Evolutionary conservation across 1,139 yeast genomes (phyloP), one percentile per base, ranked within the genome.

Genomic region (Blastobotrys apis): DNA sequence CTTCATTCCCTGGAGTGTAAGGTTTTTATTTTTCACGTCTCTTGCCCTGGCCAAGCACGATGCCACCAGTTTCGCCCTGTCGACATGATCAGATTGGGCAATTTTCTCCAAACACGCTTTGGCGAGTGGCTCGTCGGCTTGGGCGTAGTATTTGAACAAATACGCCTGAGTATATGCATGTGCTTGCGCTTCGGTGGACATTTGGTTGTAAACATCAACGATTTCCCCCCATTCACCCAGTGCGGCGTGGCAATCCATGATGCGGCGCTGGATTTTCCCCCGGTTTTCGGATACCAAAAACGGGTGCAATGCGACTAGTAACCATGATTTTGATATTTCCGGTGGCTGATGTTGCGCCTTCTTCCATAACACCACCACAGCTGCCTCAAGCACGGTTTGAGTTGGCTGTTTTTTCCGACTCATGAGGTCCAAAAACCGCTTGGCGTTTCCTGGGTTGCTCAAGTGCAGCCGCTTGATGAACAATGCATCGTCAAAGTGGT

Each of bases 391-490:
- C 8, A 16, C 5, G 9, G 27, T 4, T n/a, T 15, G 25, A 16
- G 15, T n/a, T 16, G 19, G 26, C 27, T 33, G 40, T 15, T 26
- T 10, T 6, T 19, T 17, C 13, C 27, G 40, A 16, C 29, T 13
- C 4, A 35, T 35, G 3, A 21, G 27, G 30, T 35, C 38, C 25
- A 37, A 15, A 26, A 27, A 29, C 12, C 2, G 3, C 15, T 16
- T 23, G 8, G n/a, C 16, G 29, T 15, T 22, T 2, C 19, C 33
- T 9, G 34, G 21, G n/a, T 20, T 16, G 5, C 27, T 37, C 26
- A 37, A 16, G n/a, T 37, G 33, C 19, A 37, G 33, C 27, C 40
- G 33, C 20, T 37, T 37, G 25, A 37, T 27, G 19, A 37, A 26
- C 25, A 37, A 16, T 10, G 3, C 17, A 12, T 12, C 8, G 13